phyloP scores from a whole-genome alignment of 2,329 filamentous ascomycete genomes.

The Aureobasidium namibiae region DNA sequence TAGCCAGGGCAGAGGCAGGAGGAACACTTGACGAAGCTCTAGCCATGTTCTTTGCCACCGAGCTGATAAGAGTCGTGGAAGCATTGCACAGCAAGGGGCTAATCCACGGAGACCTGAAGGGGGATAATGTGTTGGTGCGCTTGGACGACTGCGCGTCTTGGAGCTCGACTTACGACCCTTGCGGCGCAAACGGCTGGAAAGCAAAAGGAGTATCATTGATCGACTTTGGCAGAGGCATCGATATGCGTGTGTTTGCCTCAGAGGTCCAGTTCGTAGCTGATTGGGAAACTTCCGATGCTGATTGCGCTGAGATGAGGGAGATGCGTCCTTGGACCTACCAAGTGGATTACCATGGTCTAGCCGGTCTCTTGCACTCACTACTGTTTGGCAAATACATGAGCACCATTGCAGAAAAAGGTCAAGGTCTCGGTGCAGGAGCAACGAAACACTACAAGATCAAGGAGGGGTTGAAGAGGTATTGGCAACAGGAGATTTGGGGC shows the following conservation, averaged over 20 bases:
- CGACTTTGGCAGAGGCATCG: slow-evolving; percentile 89
- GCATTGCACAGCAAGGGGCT: slow-evolving; percentile 71
- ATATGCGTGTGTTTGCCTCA: slow-evolving; percentile 74
- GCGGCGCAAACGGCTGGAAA: slow-evolving; percentile 70
- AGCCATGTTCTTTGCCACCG: slow-evolving; percentile 91
- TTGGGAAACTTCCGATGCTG: slow-evolving; percentile 80
- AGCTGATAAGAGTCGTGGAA: slow-evolving; percentile 84
- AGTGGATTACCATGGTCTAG: slow-evolving; percentile 90
- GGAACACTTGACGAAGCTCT: slow-evolving; percentile 77
- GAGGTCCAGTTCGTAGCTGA: slow-evolving; percentile 86
- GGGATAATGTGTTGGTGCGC: slow-evolving; percentile 88
- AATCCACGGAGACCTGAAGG: slow-evolving; percentile 89
- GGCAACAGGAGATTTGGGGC: slow-evolving; percentile 87
- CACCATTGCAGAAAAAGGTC: slow-evolving; percentile 49
- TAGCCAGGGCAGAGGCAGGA: slow-evolving; percentile 52
- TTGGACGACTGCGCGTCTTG: slow-evolving; percentile 52
- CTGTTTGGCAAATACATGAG: slow-evolving; percentile 95
- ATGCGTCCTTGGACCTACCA: slow-evolving; percentile 94
- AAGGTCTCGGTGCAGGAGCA: slow-evolving; percentile 43
- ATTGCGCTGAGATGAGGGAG: slow-evolving; percentile 94
- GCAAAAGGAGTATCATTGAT: slow-evolving; percentile 77
- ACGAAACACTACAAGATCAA: slow-evolving; percentile 69
- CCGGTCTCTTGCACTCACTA: slow-evolving; percentile 77
- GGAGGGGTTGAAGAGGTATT: slow-evolving; percentile 85
- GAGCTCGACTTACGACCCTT: slow-evolving; percentile 58